phyloP scores from a whole-genome alignment of 306 rosid species.

The Spatholobus suberectus region DNA sequence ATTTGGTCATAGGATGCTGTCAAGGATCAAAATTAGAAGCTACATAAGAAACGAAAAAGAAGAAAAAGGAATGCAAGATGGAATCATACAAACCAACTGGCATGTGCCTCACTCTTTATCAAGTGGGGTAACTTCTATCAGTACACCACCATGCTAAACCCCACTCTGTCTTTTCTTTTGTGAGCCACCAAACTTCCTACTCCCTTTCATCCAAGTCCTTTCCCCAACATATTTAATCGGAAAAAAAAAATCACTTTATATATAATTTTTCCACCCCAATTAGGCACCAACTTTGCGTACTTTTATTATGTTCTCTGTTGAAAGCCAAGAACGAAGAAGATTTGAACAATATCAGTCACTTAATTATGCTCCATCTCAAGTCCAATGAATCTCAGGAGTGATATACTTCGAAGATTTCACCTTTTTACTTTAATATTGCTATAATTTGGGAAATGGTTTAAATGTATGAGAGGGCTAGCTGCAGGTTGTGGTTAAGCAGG shows the following conservation, averaged over 20 bases:
- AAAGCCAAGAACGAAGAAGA: not conserved
- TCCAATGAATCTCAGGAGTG: not conserved
- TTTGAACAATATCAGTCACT: not conserved
- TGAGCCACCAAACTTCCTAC: conserved; percentile 40
- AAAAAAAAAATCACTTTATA: not conserved
- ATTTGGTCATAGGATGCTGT: conserved; percentile 38
- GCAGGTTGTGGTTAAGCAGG: not conserved
- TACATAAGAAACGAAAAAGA: not conserved
- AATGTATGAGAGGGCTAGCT: not conserved
- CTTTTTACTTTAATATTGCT: not conserved
- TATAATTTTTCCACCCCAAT: conserved; percentile 26
- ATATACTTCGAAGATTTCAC: not conserved
- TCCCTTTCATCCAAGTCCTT: conserved; percentile 35
- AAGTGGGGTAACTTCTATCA: conserved; percentile 66
- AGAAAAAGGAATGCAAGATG: conserved; percentile 16
- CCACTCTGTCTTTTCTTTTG: conserved; percentile 53
- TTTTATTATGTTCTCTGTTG: conserved; percentile 12
- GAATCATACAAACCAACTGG: conserved; percentile 42
- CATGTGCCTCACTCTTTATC: conserved; percentile 75
- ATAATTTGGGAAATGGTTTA: not conserved
- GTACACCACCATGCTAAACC: conserved; percentile 58
- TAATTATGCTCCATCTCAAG: not conserved
- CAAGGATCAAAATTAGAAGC: conserved; percentile 16
- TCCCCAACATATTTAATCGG: conserved; percentile 18
- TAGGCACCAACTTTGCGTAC: conserved; percentile 32